Base-by-base conservation (phyloP, 768 basidiomycete genomes). In the Trametopsis cervina region DNA sequence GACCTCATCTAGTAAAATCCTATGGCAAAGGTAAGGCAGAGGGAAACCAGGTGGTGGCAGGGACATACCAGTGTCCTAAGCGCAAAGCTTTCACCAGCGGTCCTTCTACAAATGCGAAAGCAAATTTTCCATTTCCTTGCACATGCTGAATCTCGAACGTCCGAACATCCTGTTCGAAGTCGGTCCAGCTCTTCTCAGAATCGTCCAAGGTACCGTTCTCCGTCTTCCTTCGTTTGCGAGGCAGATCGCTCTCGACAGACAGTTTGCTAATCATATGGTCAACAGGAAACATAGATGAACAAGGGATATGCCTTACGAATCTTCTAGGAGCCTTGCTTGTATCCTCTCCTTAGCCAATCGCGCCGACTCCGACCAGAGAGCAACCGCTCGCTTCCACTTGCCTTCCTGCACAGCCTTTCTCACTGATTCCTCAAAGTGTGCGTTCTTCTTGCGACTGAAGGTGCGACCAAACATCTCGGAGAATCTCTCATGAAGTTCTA, bases 1-100 rank as follows among this genome's bases (percentile, higher is more conserved):
- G 61, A 98, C 83, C 65, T 98, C 96, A 55, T 99, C 96, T 4
- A 99, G 80, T 18, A 99, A 72, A 29, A 98, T 76, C 93, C 93
- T 96, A 50, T 10, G 23, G 2, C 33, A 17, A 55, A 39, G 26
- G 18, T 12, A 36, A 18, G 43, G 18, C 51, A 38, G n/a, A 29
- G 38, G 25, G 12, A 15, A 26, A 0, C 29, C 15, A 26, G 12
- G 25, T 7, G 18, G n/a, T 42, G 11, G 41, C 18, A 9, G 25
- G 15, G 7, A 53, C 86, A 57, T 58, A 95, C 96, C 96, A 99
- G 62, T 95, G 81, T 4, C 96, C 96, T 40, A 75, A 75, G 23
- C 85, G 77, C 47, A 99, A 65, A 2, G 96, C 96, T 57, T 84
- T 88, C 20, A 96, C 81, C n/a, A 99, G 70, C 11, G 96, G 94